These are phyloP conservation scores for Mycena sanguinolenta DNA, from an alignment of 768 basidiomycete species.

Conservation along the genomic window DNA sequence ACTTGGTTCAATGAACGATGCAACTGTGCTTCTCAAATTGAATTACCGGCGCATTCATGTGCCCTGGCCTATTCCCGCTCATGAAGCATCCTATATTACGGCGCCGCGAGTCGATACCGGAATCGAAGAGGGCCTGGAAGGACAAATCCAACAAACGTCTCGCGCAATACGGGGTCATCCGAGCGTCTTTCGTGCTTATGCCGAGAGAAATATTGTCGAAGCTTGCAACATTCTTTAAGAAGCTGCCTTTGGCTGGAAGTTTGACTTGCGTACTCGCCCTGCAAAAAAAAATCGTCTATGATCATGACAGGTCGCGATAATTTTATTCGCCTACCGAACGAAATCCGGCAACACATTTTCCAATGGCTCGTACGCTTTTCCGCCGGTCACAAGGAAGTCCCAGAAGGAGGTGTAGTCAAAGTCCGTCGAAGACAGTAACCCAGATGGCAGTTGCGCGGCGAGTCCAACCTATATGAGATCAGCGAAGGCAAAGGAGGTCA, in stretches of 20 bases:
- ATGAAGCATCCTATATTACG: conserved; percentile 28
- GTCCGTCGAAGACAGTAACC: conserved; percentile 15
- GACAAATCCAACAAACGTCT: conserved; percentile 25
- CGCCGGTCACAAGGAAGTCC: conserved; percentile 21
- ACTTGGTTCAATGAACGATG: conserved; percentile 11
- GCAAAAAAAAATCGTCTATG: not conserved
- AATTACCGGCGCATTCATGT: conserved; percentile 9
- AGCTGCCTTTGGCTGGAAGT: conserved; percentile 22
- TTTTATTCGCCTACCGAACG: conserved; percentile 8
- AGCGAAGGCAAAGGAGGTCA: conserved; percentile 5
- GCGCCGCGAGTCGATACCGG: conserved; percentile 23
- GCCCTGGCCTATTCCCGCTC: conserved; percentile 21
- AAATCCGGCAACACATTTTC: conserved; percentile 17
- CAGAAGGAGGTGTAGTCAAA: conserved; percentile 30
- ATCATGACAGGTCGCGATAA: conserved; percentile 21
- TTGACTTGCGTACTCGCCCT: conserved; percentile 17
- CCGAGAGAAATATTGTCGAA: conserved; percentile 29
- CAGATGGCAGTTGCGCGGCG: conserved; percentile 30
- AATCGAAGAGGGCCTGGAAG: conserved; percentile 21
- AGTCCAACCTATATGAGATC: conserved; percentile 23
- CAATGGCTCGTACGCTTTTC: conserved; percentile 25
- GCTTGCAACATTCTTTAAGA: conserved; percentile 19
- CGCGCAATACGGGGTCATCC: conserved; percentile 23
- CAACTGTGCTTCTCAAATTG: not conserved
- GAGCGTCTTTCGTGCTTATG: conserved; percentile 23